Base-by-base conservation (phyloP, 75 land plant species). In the Picea sitchensis region DNA sequence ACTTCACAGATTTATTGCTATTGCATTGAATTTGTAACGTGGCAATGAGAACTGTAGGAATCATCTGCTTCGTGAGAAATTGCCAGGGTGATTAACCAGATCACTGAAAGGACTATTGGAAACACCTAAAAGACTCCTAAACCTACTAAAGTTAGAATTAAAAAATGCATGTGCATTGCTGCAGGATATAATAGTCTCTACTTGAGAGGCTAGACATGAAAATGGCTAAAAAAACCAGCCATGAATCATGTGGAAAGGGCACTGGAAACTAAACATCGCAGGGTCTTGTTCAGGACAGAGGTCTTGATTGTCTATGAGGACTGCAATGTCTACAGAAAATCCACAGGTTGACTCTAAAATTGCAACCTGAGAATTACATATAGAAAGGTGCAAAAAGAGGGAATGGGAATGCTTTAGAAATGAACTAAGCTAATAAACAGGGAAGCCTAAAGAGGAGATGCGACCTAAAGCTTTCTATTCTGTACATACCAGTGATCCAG, bases 341-440 rank as follows among this genome's bases (percentile, higher is more conserved):
- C 76, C 76, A 57, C 14, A 1, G 60, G 76, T 58, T 31, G 76
- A 57, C 76, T 75, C 76, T 58, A 75, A 75, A 75, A 75, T 14
- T 75, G 76, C 76, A 75, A 75, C 59, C 76, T 57, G 59, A 9
- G 76, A 23, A 56, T 75, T 17, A 58, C 0, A 14, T 1, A 75
- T 4, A 6, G n/a, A 75, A 75, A 26, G 9, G 1, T 21, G 60
- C 32, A 5, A 75, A 23, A 32, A 15, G 59, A 62, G 1, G n/a
- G 1, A 62, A 62, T 20, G 59, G 60, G 20, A 75, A 58, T 71
- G 74, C 18, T 14, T 5, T 58, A 56, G 64, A 62, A 20, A 23
- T 57, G 51, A 21, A 51, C 17, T 26, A 71, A 71, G 51, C 26
- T 75, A 56, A 56, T 56, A 9, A 74, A 51, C n/a, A 14, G 57